Base-by-base conservation (phyloP, 495 filamentous ascomycete species). In the Aspergillus wentii region DNA sequence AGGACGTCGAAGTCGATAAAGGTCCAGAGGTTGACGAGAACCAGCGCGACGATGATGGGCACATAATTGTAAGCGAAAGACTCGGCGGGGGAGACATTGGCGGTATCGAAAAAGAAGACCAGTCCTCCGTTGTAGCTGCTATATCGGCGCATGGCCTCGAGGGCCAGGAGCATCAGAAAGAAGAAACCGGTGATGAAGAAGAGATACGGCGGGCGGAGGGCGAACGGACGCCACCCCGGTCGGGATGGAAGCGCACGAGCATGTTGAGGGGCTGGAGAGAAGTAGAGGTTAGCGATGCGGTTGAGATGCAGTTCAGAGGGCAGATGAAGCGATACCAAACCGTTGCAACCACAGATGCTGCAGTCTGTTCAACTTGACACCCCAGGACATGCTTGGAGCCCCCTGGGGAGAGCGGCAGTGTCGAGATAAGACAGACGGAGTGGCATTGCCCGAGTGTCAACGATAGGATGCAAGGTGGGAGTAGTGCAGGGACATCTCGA, bases 1-100 rank as follows among this genome's bases (percentile, higher is more conserved):
- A 68, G 47, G 5, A 66, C 61, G 47, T 68, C 64, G 39, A 62
- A 68, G 29, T 68, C 64, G 36, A 63, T 55, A 21, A 68, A 58
- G 19, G 57, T 56, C 64, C 64, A 68, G 3, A 64, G 33, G 30
- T 54, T 55, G n/a, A 60, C 41, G 2, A 68, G 56, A 7, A 59
- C 23, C 4, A 66, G 51, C 8, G 61, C 53, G 18, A 56, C 29
- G 28, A 68, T 61, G 30, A 65, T 62, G 20, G 64, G 64, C 4
- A 68, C 19, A 39, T 66, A 65, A 32, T 66, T 66, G 38, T 66
- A 68, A 26, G 49, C 50, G 26, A 68, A 62, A 0, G 64, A 62
- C 32, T 62, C 50, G 7, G 44, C 9, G 18, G 44, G n/a, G 35
- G 57, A 52, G 32, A 68, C 48, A 20, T 60, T 53, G 20, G 60